phyloP scores from a whole-genome alignment of 169 alveolate genomes.

The Ichthyophthirius multifiliis region DNA sequence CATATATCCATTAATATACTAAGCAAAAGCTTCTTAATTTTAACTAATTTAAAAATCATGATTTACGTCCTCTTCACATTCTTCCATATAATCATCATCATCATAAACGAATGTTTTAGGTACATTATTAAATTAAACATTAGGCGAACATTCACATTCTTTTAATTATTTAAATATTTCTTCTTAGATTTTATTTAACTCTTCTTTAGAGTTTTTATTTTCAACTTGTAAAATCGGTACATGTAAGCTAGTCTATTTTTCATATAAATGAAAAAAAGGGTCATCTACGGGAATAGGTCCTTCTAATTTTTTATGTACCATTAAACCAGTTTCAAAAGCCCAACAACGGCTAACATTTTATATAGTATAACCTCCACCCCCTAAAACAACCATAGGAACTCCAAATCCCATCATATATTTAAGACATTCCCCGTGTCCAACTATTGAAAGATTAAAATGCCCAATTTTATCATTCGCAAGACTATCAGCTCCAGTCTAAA shows the following conservation, averaged over 20 bases:
- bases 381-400: conserved; percentile 70
- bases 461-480: conserved; percentile 80
- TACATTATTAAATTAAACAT: conserved; percentile 43
- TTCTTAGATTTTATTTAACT: conserved; percentile 56
- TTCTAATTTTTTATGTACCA: conserved; percentile 59
- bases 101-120: conserved; percentile 31
- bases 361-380: conserved; percentile 88
- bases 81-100: conserved; percentile 5
- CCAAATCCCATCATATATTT: conserved; percentile 63
- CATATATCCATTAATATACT: not conserved
- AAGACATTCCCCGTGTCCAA: conserved; percentile 84
- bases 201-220: conserved; percentile 67
- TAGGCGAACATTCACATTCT: conserved; percentile 72
- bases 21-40: not conserved
- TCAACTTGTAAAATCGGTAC: conserved; percentile 42
- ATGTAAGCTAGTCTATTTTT: conserved; percentile 61
- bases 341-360: conserved; percentile 82
- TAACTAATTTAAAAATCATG: not conserved
- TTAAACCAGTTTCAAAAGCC: conserved; percentile 81
- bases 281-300: conserved; percentile 71
- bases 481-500: conserved; percentile 85
- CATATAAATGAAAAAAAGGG: conserved; percentile 55
- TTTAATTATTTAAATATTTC: conserved; percentile 60
- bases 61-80: not conserved
- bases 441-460: conserved; percentile 70